Percentiles rank a stretch among this genome's conserved stretches.
Conservation (phyloP, 192 early-diverging fungal species). For the Piromyces finnis region DNA sequence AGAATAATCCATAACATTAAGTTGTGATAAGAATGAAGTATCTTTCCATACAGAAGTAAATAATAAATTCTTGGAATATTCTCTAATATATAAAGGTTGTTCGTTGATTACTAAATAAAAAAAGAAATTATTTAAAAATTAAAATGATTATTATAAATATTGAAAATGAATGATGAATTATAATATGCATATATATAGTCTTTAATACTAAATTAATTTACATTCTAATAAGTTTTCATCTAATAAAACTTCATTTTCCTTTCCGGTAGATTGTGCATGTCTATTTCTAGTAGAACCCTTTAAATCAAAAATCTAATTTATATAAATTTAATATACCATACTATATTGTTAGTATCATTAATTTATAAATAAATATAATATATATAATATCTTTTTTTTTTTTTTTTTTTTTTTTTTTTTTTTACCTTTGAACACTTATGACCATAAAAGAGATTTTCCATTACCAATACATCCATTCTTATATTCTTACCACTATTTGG, state of each 20-base stretch:
- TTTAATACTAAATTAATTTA: conserved; percentile 9
- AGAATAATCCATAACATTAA: conserved; percentile 97
- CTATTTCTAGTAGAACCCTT: conserved; percentile 92
- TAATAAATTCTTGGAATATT: conserved; percentile 72
- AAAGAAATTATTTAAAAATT: no score
- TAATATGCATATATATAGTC: neutral
- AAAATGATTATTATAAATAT: no score
- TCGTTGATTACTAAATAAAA: conserved; percentile 44
- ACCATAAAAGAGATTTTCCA: conserved; percentile 92
- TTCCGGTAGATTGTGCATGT: conserved; percentile 71
- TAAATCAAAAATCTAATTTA: conserved; percentile 75
- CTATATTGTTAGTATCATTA: no score
- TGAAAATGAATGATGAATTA: no score
- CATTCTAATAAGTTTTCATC: conserved; percentile 88
- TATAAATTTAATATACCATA: no score
- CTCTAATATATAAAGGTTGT: conserved; percentile 76
- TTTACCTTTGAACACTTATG: conserved; percentile 51
- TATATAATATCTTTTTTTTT: no score
- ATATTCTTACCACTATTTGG: conserved; percentile 58
- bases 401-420: neutral
- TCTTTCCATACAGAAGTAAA: conserved; percentile 80
- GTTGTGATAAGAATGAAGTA: conserved; percentile 77
- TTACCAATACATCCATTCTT: conserved; percentile 80
- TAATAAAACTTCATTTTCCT: conserved; percentile 67
- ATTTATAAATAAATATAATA: no score